phyloP scores from a whole-genome alignment of 2,329 filamentous ascomycete genomes.

The Fusarium sp. region DNA sequence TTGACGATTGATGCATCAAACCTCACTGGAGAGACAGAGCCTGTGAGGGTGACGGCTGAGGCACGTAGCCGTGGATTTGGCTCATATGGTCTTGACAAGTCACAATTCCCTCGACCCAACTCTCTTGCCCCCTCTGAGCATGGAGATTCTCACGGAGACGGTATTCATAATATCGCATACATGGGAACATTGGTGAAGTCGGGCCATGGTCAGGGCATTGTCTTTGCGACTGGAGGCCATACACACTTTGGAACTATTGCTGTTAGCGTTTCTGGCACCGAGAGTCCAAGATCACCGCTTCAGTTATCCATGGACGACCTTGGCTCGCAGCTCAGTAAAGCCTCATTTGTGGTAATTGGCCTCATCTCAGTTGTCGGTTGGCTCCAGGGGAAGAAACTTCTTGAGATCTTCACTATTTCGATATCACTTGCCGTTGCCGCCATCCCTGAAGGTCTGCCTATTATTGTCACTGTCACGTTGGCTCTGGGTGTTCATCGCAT shows the following conservation, averaged over 20 bases:
- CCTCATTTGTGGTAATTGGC: constrained; percentile 93
- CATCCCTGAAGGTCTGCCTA: constrained; percentile 94
- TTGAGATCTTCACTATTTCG: constrained; percentile 98
- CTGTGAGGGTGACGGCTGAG: constrained; percentile 80
- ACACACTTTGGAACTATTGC: constrained; percentile 98
- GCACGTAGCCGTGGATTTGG: constrained; percentile 54
- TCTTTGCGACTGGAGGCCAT: constrained; percentile 93
- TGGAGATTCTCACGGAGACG: constrained; percentile 72
- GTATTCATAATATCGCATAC: constrained; percentile 91
- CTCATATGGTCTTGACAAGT: constrained; percentile 44
- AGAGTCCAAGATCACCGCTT: constrained; percentile 91
- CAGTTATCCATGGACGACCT: constrained; percentile 98
- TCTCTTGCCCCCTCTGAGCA: constrained; percentile 57
- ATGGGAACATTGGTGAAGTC: constrained; percentile 98
- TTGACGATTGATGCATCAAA: constrained; percentile 97
- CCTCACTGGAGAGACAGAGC: constrained; percentile 95
- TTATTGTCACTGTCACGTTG: constrained; percentile 97
- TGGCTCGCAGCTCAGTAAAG: constrained; percentile 94
- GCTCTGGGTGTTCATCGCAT: constrained; percentile 95
- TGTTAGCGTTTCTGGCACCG: constrained; percentile 91
- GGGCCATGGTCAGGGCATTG: constrained; percentile 93
- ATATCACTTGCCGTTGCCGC: constrained; percentile 96
- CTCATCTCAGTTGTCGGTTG: constrained; percentile 93
- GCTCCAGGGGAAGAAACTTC: constrained; percentile 85
- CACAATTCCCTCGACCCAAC: constrained; percentile 53